Evolutionary conservation across 1,139 yeast species (phyloP), one percentile per base, ranked within the genome.

Genomic region (Pichia sorboxylosa): DNA sequence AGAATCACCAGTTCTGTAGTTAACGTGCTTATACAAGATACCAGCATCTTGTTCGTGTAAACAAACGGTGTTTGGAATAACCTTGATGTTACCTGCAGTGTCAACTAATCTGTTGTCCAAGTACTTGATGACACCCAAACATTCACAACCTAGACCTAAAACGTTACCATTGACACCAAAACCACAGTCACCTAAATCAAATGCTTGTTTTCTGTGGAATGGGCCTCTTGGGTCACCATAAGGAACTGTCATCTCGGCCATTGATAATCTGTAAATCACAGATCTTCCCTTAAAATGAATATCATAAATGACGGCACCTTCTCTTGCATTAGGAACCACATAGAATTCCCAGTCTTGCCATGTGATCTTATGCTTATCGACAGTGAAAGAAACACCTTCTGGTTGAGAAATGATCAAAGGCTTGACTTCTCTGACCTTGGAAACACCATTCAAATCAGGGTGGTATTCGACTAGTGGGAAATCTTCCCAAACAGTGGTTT

Each of bases 271-370:
- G 66, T 83, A 81, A 56, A 82, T 75, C 28, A 75, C 62, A 38
- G 79, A 79, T 59, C 94, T 75, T 37, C 92, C 93, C 56, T 82
- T 82, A 61, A 78, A 83, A 49, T 66, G 64, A 35, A 76, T 76
- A 46, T 83, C 87, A 54, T 81, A 81, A 31, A 83, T 52, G 27
- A 78, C 92, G 47, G 80, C 68, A 45, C 94, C 94, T 61, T 83
- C 94, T 64, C 94, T 78, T 32, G 73, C 75, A 47, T 74, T 74
- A 40, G 82, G 64, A 30, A 77, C 69, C 26, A 79, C 82, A 55
- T 83, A 68, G 63, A 83, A 81, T 54, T 76, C 80, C 94, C 94
- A 83, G 33, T 83, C 90, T 61, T 81, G 93, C 95, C 94, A 83
- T 39, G 65, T 59, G 43, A 83, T 71, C 55, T 73, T 75, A 33